Evolutionary conservation across 1,284 basidiomycete genomes (phyloP).

Genomic region (Sphagnurus paluster): DNA sequence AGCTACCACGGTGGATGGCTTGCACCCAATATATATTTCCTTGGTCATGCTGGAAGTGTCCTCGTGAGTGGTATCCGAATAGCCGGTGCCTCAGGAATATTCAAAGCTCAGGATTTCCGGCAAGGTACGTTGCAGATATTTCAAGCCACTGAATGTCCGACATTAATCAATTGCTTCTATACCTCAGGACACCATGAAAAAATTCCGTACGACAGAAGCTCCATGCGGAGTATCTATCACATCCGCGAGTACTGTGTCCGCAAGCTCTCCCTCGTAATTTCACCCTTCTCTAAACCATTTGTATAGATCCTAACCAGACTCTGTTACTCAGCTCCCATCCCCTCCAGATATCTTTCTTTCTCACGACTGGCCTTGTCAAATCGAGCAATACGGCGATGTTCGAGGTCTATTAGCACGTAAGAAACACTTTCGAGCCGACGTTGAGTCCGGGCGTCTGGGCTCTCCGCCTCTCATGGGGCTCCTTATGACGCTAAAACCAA

Average conservation of each 20-base stretch:
- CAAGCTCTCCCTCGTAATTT: slow-evolving; percentile 75
- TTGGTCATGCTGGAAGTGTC: slow-evolving; percentile 91
- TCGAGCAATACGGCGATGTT: slow-evolving; percentile 82
- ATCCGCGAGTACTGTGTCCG: slow-evolving; percentile 85
- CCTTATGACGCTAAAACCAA: slow-evolving; percentile 72
- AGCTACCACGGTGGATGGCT: slow-evolving; percentile 96
- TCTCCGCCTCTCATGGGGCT: slow-evolving; percentile 88
- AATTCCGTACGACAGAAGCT: slow-evolving; percentile 66
- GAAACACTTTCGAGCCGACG: slow-evolving; percentile 80
- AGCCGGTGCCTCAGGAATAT: slow-evolving; percentile 92
- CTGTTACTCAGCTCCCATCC: slow-evolving; percentile 54
- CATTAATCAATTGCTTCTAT: neutral
- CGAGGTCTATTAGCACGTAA: slow-evolving; percentile 72
- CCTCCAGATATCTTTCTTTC: slow-evolving; percentile 86
- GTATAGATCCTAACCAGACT: slow-evolving; percentile 1
- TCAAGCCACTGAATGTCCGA: neutral
- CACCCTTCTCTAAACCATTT: slow-evolving; percentile 4
- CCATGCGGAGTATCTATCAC: slow-evolving; percentile 90
- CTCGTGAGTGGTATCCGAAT: slow-evolving; percentile 87
- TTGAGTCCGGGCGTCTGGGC: slow-evolving; percentile 73
- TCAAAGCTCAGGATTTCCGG: slow-evolving; percentile 79
- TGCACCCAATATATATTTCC: slow-evolving; percentile 95
- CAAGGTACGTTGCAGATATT: slow-evolving; percentile 53
- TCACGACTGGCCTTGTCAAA: slow-evolving; percentile 94
- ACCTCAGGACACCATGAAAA: slow-evolving; percentile 67